A percentile compares a stretch with the other conserved stretches of the same genome.
phyloP scores from a whole-genome alignment of 305 asterid genomes.

The Plantago rigida region DNA sequence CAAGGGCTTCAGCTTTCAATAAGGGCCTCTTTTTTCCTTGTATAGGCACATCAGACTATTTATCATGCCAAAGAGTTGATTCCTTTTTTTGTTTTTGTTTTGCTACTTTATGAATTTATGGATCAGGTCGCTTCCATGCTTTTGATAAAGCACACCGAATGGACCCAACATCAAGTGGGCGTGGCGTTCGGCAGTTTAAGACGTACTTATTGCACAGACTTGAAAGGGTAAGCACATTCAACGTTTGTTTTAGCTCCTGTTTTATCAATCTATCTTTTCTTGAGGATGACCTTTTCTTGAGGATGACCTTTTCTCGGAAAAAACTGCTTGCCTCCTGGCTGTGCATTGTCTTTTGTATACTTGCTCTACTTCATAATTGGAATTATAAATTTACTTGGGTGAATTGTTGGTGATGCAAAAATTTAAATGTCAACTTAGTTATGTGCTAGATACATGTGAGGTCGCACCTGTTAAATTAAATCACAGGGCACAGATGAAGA shows the following conservation, averaged over 20 bases:
- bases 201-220: conserved; percentile 81
- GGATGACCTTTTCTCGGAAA: conserved; percentile 1
- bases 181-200: conserved; percentile 96
- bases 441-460: too few species aligned
- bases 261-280: neutral
- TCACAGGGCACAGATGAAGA: too few species aligned
- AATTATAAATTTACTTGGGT: too few species aligned
- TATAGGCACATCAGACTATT: too few species aligned
- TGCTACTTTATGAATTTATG: conserved; percentile 16
- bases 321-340: neutral
- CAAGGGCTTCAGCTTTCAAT: too few species aligned
- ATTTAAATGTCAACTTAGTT: too few species aligned
- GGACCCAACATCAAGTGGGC: conserved; percentile 80
- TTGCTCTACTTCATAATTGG: neutral
- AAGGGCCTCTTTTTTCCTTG: too few species aligned
- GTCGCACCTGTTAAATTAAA: too few species aligned
- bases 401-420: too few species aligned
- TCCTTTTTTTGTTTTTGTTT: conserved; percentile 10
- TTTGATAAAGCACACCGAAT: conserved; percentile 88
- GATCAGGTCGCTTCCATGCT: conserved; percentile 90
- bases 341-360: neutral
- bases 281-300: neutral
- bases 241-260: conserved; percentile 23
- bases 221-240: conserved; percentile 47
- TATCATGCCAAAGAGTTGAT: neutral